These are phyloP conservation scores for Flaveria floridana DNA, from an alignment of 140 eudicot species.

Conservation along the genomic window DNA sequence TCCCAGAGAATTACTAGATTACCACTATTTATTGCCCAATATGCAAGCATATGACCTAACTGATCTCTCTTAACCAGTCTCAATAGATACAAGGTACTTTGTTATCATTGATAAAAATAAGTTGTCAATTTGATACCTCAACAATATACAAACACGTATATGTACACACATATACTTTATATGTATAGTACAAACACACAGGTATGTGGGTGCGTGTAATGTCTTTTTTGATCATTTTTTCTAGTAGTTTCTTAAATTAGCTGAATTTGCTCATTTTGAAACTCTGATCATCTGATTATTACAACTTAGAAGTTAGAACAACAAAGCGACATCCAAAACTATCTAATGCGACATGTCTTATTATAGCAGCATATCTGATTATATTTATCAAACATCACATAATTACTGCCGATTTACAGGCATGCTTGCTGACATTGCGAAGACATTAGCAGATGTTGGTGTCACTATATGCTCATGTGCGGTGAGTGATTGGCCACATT, in stretches of 20 bases:
- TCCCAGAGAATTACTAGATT: background rate
- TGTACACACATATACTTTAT: background rate
- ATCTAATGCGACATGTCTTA: background rate
- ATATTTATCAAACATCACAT: background rate
- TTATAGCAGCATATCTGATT: background rate
- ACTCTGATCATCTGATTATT: background rate
- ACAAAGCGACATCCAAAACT: background rate
- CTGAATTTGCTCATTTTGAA: background rate
- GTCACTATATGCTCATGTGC: constrained; percentile 82
- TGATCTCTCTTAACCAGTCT: background rate
- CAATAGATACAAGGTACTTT: too few relatives aligned
- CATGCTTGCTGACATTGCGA: constrained; percentile 79
- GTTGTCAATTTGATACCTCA: background rate
- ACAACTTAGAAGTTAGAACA: background rate
- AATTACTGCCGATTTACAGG: constrained; percentile 40
- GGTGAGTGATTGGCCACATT: constrained; percentile 49
- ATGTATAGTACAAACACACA: too few relatives aligned
- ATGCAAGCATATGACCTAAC: constrained; percentile 2
- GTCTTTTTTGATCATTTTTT: background rate
- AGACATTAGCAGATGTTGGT: constrained; percentile 64
- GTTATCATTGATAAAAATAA: background rate
- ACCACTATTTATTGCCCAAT: background rate
- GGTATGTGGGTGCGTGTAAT: background rate
- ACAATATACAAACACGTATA: background rate
- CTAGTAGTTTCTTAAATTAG: background rate